phyloP scores from a whole-genome alignment of 2,329 filamentous ascomycete genomes.

The Knufia fluminis region DNA sequence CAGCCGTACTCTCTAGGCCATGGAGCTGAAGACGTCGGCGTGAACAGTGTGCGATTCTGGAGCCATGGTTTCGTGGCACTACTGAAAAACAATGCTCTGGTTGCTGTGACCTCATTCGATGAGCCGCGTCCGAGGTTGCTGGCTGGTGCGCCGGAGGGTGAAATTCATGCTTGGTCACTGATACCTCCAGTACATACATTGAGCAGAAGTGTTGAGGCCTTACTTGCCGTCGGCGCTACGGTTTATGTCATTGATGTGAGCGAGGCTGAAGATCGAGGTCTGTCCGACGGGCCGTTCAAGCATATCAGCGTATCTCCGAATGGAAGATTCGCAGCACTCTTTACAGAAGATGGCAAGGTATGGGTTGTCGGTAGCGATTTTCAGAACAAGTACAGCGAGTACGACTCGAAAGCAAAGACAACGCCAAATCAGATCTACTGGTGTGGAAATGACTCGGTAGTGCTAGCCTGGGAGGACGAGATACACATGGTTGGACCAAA shows the following conservation, averaged over 20 bases:
- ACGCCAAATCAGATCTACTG: constrained; percentile 82
- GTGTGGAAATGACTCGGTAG: constrained; percentile 90
- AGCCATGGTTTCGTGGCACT: constrained; percentile 85
- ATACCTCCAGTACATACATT: constrained; percentile 81
- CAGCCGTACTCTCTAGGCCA: constrained; percentile 87
- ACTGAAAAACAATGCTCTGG: constrained; percentile 74
- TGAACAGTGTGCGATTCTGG: constrained; percentile 86
- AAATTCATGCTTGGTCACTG: constrained; percentile 79
- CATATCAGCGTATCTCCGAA: constrained; percentile 88
- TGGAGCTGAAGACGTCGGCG: constrained; percentile 77
- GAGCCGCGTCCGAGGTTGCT: constrained; percentile 82
- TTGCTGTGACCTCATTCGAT: constrained; percentile 79
- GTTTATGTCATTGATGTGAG: constrained; percentile 79
- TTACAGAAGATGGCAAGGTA: constrained; percentile 72
- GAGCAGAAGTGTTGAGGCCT: constrained; percentile 84
- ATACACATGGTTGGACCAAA: constrained; percentile 85
- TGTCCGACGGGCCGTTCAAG: constrained; percentile 85
- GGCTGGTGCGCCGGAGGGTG: constrained; percentile 64
- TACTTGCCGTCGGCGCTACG: constrained; percentile 75
- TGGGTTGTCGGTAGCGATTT: constrained; percentile 96
- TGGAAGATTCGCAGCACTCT: constrained; percentile 78
- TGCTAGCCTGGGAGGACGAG: constrained; percentile 96
- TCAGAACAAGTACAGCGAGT: constrained; percentile 82
- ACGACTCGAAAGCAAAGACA: constrained; percentile 78
- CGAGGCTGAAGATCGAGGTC: constrained; percentile 81